Base-by-base conservation (phyloP, 2,329 filamentous ascomycete genomes). In the Didymella sp. region DNA sequence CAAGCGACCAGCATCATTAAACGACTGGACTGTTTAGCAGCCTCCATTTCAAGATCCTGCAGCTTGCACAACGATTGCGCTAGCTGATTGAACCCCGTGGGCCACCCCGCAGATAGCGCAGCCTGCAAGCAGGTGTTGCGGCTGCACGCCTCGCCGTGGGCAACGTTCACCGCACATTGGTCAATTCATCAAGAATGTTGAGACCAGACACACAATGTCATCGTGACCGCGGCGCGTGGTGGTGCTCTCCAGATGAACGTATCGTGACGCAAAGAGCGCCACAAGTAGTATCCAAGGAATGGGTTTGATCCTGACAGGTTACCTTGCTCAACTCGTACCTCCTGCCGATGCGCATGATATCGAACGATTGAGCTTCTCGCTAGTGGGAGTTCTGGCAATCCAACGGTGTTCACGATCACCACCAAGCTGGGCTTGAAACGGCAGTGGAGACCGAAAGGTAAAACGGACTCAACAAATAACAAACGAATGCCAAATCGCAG, bases 131-230 rank as follows among this genome's bases (percentile, higher is more conserved):
- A 45, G 30, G 24, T 43, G 30, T 61, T 43, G 56, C 43, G 41
- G 53, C 59, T 63, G 62, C 65, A 66, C 68, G 61, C 56, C 49
- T 60, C n/a, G 30, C 22, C 17, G 40, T 45, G 50, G 15, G 48
- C 31, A 22, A 52, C 25, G 31, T 25, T 38, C 38, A 48, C 24
- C 43, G 54, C 38, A 44, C 37, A 68, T 68, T 68, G 59, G 62
- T 27, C 50, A 19, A 37, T 44, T 37, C 21, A 24, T 30, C 21
- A 55, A 49, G 49, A 60, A 54, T 51, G 54, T 49, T 46, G 58
- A 54, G 50, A 28, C 24, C 45, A 50, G 45, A 53, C 56, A 58
- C 44, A 53, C 33, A 42, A 31, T 38, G 43, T 40, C 47, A 42
- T 58, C 44, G 50, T 58, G 56, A 58, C 41, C 40, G 25, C 30